Evolutionary conservation across 768 basidiomycete species (phyloP), one percentile per base, ranked within the genome.

Genomic region (Lactarius sp.): DNA sequence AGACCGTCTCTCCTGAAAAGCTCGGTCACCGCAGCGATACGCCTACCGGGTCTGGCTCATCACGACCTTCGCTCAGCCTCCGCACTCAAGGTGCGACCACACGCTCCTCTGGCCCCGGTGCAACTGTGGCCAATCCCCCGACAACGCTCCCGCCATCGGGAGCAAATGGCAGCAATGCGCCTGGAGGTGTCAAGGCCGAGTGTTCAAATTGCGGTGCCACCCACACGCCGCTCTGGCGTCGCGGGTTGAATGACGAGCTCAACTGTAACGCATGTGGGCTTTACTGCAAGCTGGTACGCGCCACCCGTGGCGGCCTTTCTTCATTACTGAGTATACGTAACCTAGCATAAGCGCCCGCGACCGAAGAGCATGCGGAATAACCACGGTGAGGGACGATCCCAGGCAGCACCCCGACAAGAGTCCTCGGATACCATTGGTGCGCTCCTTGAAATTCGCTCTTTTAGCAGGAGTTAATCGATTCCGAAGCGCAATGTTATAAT

Each of bases 161-260:
- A 1, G 1, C 58, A 22, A 64, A 62, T 59, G 72, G 71, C 61
- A 77, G 77, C 69, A 75, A 80, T 33, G 81, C 82, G 1, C 82
- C 81, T 5, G 81, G 79, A 22, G 83, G 83, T 31, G 80, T 81
- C 64, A 93, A 92, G 76, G 88, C 89, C 7, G 92, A 92, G 69
- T 93, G 92, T 70, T 87, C 87, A 6, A 93, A 92, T 73, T 93
- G 91, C 69, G 92, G 91, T n/a, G 91, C 91, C 4, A 93, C 90
- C 0, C 90, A 92, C 66, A 93, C 92, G 0, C 91, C 92, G 7
- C 81, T 94, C 33, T 94, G 92, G 91, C 79, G 92, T 18, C 81
- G 91, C 3, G 92, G 91, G 0, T 74, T 94, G 69, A 93, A 92
- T 65, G 92, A 94, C 68, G 91, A 94, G 75, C 73, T 94, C 62